A percentile compares a stretch with the other conserved stretches of the same genome.
Conservation (phyloP, 345 rosid genomes). For the Clarkia xantiana region DNA sequence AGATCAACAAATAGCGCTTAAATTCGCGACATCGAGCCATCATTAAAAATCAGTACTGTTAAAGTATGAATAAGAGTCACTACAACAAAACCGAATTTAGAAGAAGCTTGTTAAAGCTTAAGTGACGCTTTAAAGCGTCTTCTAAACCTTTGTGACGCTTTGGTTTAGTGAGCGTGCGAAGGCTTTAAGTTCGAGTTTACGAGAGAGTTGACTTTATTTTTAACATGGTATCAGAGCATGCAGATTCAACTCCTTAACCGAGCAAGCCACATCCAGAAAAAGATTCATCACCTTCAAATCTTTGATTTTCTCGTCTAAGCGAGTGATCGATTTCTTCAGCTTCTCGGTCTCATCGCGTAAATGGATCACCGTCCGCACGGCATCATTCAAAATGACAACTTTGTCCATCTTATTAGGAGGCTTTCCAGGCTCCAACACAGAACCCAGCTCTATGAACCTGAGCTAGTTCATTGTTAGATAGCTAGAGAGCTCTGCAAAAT, state of each 20-base stretch:
- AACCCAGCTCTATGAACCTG: conserved; percentile 6
- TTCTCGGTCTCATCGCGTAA: conserved; percentile 1
- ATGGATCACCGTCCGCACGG: conserved; percentile 9
- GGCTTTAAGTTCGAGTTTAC: too few relatives aligned
- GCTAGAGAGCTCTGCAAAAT: background rate
- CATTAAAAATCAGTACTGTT: background rate
- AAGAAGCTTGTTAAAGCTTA: too few relatives aligned
- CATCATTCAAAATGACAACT: conserved; percentile 6
- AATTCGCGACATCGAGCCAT: background rate
- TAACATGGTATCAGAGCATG: too few relatives aligned
- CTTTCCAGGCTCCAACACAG: conserved; percentile 7
- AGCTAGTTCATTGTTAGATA: background rate
- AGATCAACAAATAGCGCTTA: background rate
- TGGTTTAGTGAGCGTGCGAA: too few relatives aligned
- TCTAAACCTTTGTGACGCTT: too few relatives aligned
- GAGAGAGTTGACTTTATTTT: too few relatives aligned
- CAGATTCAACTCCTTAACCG: too few relatives aligned
- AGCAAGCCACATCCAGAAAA: too few relatives aligned
- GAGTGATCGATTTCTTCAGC: conserved; percentile 1
- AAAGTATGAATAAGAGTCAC: background rate
- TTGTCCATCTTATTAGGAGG: conserved; percentile 2
- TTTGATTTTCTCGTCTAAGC: conserved; percentile 8
- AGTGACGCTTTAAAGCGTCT: too few relatives aligned
- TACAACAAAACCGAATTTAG: background rate
- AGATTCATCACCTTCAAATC: conserved; percentile 2